Percentiles rank a stretch among this genome's conserved stretches.
phyloP scores from a whole-genome alignment of 768 basidiomycete species.

The Auriscalpium orientale region DNA sequence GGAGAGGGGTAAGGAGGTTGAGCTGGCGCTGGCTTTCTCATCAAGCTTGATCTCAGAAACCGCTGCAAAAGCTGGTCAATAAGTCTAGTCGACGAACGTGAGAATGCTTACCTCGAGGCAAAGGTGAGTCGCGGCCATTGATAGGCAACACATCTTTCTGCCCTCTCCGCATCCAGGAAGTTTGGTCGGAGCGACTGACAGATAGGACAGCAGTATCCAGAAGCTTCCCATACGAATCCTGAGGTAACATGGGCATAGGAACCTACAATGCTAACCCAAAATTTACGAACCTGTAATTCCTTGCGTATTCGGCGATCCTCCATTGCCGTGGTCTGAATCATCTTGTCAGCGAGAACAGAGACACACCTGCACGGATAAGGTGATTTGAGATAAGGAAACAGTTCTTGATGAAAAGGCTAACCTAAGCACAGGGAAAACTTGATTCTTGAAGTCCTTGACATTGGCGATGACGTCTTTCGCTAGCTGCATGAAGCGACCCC shows the following conservation, averaged over 20 bases:
- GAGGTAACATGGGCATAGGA: neutral
- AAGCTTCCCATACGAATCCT: slow-evolving; percentile 83
- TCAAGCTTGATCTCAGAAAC: slow-evolving; percentile 39
- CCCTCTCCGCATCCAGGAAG: slow-evolving; percentile 70
- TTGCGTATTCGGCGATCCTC: slow-evolving; percentile 84
- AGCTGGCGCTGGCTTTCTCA: slow-evolving; percentile 43
- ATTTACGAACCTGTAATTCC: slow-evolving; percentile 67
- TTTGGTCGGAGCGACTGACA: slow-evolving; percentile 65
- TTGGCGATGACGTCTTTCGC: slow-evolving; percentile 68
- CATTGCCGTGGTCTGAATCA: slow-evolving; percentile 83
- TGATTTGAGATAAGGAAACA: neutral
- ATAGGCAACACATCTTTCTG: slow-evolving; percentile 52
- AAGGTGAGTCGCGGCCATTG: slow-evolving; percentile 70
- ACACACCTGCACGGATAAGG: slow-evolving; percentile 48
- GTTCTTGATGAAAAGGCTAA: slow-evolving; percentile 21
- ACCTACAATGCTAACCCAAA: neutral
- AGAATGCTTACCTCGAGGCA: slow-evolving; percentile 40
- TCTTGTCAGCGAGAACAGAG: slow-evolving; percentile 71
- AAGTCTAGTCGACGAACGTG: neutral
- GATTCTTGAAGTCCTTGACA: slow-evolving; percentile 60
- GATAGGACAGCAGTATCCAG: slow-evolving; percentile 73
- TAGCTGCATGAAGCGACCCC: slow-evolving; percentile 71
- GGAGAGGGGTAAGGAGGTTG: neutral
- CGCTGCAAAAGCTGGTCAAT: slow-evolving; percentile 4
- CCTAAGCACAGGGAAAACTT: slow-evolving; percentile 69